Evolutionary conservation across 1,139 yeast species (phyloP).

Genomic region (Blastobotrys aristatus): DNA sequence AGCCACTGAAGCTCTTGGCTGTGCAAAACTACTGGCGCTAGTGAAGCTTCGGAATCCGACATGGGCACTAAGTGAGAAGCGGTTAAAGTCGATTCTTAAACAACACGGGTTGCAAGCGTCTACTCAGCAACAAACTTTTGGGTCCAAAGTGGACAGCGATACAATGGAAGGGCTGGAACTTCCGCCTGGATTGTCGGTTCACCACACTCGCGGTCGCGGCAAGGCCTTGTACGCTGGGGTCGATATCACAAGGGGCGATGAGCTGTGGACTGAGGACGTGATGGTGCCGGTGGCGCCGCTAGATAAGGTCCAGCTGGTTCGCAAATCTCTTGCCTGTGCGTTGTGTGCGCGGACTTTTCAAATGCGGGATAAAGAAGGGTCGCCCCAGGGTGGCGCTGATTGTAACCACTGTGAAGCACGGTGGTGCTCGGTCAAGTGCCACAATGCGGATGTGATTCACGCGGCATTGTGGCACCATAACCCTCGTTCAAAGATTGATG

Average conservation of each 20-base stretch:
- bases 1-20: slow-evolving; percentile 53
- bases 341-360: slow-evolving; percentile 66
- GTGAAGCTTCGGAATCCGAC: slow-evolving; percentile 49
- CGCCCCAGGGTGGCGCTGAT: slow-evolving; percentile 21
- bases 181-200: slow-evolving; percentile 53
- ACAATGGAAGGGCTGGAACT: slow-evolving; percentile 47
- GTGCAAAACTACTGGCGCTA: slow-evolving; percentile 48
- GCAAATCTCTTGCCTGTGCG: slow-evolving; percentile 69
- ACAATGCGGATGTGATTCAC: slow-evolving; percentile 50
- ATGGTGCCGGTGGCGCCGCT: slow-evolving; percentile 66
- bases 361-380: slow-evolving; percentile 25
- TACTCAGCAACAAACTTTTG: slow-evolving; percentile 38
- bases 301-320: slow-evolving; percentile 58
- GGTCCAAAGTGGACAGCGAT: slow-evolving; percentile 45
- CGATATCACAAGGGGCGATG: slow-evolving; percentile 42
- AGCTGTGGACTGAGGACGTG: slow-evolving; percentile 59
- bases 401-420: slow-evolving; percentile 26
- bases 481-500: slow-evolving; percentile 36
- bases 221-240: slow-evolving; percentile 33
- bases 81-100: slow-evolving; percentile 51
- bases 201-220: slow-evolving; percentile 36
- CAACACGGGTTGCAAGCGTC: slow-evolving; percentile 42
- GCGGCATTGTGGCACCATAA: slow-evolving; percentile 51
- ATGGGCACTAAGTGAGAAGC: slow-evolving; percentile 61
- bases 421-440: slow-evolving; percentile 25